phyloP scores from a whole-genome alignment of 2,329 filamentous ascomycete species.

The Talaromyces verruculosus region DNA sequence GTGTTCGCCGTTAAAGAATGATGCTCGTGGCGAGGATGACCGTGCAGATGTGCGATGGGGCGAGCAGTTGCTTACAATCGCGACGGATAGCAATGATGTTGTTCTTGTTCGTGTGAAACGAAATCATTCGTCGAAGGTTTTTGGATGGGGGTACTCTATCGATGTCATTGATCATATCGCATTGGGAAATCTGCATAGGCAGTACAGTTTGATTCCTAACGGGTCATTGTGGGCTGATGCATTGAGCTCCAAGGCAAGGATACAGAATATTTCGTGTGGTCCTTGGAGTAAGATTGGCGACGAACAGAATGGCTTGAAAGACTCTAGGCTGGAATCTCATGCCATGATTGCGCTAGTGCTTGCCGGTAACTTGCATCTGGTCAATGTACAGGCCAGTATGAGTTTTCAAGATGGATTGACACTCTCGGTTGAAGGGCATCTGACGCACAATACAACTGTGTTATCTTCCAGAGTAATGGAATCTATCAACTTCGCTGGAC shows the following conservation, averaged over 20 bases:
- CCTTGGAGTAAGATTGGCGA: constrained; percentile 31
- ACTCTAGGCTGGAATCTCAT: constrained; percentile 1
- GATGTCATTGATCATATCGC: constrained; percentile 31
- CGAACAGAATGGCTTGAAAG: not conserved
- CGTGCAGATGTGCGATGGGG: constrained; percentile 33
- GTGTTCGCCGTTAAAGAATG: constrained; percentile 34
- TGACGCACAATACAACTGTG: constrained; percentile 22
- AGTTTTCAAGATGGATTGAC: not conserved
- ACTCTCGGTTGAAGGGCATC: not conserved
- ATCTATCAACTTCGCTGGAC: constrained; percentile 31
- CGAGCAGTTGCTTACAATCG: constrained; percentile 36
- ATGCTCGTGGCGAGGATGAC: not conserved
- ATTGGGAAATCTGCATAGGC: constrained; percentile 22
- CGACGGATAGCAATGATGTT: constrained; percentile 43
- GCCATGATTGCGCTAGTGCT: constrained; percentile 32
- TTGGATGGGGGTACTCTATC: constrained; percentile 25
- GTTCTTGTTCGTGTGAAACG: constrained; percentile 33
- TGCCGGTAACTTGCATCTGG: constrained; percentile 31
- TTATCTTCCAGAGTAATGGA: constrained; percentile 17
- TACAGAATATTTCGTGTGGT: constrained; percentile 34
- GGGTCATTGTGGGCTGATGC: constrained; percentile 34
- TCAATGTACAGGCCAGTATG: constrained; percentile 28
- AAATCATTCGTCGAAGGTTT: constrained; percentile 9
- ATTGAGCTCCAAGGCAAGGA: constrained; percentile 29
- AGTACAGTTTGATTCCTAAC: constrained; percentile 25